Base-by-base conservation (phyloP, 2,329 filamentous ascomycete species). In the Boeremia lycopersici region DNA sequence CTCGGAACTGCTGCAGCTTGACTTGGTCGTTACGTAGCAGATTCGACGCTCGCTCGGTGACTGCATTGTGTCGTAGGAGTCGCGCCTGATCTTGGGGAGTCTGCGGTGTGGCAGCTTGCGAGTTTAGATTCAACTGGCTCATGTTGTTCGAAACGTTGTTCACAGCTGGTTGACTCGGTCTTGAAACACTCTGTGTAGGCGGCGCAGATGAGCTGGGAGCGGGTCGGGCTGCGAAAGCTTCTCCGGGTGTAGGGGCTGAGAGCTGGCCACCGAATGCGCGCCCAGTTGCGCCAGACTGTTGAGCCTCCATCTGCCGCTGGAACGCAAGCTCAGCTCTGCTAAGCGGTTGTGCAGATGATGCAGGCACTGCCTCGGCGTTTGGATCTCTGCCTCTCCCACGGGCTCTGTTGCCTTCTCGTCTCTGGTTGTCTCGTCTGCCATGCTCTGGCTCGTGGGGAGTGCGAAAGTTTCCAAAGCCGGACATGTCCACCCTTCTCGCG, bases 251-350 rank as follows among this genome's bases (percentile, higher is more conserved):
- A 33, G 69, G 69, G 17, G 82, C 73, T n/a, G 89, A 90, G 45
- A 96, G 82, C 65, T 91, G 88, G 6, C 92, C 91, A 38, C 93
- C 92, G 77, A 97, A 97, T 2, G 86, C 91, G 38, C 92, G 85
- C 39, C 85, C 88, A 0, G 90, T 86, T 0, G 91, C 84, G 0
- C 91, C 91, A 69, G 96, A 91, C 0, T 88, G 93, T 65, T 96
- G 92, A 44, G 98, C 91, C 35, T 92, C 93, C 81, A 96, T 87
- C 68, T 96, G 91, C 45, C 95, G 84, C 70, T 98, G 93, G 73
- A 91, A 96, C 2, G 95, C 93, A 48, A 96, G 78, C 74, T 98
- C 91, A 60, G 96, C 95, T 70, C 95, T 82, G 43, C 90, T 85
- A 69, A 97, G 74, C 1, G 91, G 88, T 62, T 95, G 91, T 1